phyloP scores from a whole-genome alignment of 2,329 filamentous ascomycete genomes.

The Colletotrichum melonis region DNA sequence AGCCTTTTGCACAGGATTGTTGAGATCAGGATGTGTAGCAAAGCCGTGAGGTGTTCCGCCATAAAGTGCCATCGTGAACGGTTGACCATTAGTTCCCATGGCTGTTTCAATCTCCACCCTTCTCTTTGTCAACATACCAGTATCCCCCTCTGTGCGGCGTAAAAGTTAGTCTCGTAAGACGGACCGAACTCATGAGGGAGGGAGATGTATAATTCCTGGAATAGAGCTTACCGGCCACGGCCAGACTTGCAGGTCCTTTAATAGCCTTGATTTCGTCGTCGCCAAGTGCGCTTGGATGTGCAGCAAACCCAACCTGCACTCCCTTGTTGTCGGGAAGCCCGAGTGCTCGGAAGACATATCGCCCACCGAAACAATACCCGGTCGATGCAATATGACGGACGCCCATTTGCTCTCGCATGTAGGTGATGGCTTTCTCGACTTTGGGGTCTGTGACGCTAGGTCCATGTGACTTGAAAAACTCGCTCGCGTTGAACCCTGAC shows the following conservation, averaged over 20 bases:
- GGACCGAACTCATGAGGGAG: background rate
- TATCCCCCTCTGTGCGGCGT: constrained; percentile 61
- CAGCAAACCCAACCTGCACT: constrained; percentile 69
- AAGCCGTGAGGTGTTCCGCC: constrained; percentile 79
- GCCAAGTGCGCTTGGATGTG: constrained; percentile 72
- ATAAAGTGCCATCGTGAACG: constrained; percentile 59
- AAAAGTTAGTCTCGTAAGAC: background rate
- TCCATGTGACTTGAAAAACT: constrained; percentile 53
- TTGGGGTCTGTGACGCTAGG: constrained; percentile 56
- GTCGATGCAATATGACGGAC: constrained; percentile 64
- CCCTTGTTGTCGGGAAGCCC: constrained; percentile 53
- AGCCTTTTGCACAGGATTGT: constrained; percentile 65
- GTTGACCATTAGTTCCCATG: constrained; percentile 14
- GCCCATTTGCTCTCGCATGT: constrained; percentile 59
- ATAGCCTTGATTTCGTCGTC: constrained; percentile 69
- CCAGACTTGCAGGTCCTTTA: constrained; percentile 67
- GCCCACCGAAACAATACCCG: constrained; percentile 76
- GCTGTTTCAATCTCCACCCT: constrained; percentile 45
- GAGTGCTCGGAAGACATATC: constrained; percentile 65
- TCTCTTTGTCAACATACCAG: constrained; percentile 66
- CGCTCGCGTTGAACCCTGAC: constrained; percentile 50
- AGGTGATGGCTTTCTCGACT: constrained; percentile 55
- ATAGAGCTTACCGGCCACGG: constrained; percentile 63
- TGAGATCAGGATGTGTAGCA: constrained; percentile 72
- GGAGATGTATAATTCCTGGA: accelerated